Conservation (phyloP, 2,329 filamentous ascomycete species). For the Beauveria asiatica region DNA sequence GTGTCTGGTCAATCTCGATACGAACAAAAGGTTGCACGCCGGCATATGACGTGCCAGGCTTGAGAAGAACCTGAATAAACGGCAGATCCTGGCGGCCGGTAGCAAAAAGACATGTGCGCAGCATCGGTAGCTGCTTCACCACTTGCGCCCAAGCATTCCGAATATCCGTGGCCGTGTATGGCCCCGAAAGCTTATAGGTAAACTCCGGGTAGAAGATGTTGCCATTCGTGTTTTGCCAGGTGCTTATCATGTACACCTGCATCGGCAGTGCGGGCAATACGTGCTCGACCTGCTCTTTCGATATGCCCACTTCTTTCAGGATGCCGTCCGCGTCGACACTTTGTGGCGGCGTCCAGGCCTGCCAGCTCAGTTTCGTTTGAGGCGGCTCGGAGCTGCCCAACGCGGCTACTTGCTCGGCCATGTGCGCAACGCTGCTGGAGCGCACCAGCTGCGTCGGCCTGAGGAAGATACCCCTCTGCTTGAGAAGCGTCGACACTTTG, state of each 20-base stretch:
- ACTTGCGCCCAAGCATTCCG: slow-evolving; percentile 54
- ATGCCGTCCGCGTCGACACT: slow-evolving; percentile 31
- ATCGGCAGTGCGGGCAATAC: slow-evolving; percentile 65
- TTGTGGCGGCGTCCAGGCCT: slow-evolving; percentile 23
- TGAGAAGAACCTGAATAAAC: slow-evolving; percentile 55
- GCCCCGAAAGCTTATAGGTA: slow-evolving; percentile 42
- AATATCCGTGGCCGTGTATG: slow-evolving; percentile 32
- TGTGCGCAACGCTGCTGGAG: slow-evolving; percentile 54
- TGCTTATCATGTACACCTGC: slow-evolving; percentile 71
- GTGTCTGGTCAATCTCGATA: slow-evolving; percentile 10
- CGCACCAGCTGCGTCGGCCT: slow-evolving; percentile 64
- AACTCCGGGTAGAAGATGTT: slow-evolving; percentile 68
- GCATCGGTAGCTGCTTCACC: slow-evolving; percentile 46
- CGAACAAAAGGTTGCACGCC: slow-evolving; percentile 18
- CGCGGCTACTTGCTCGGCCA: slow-evolving; percentile 35
- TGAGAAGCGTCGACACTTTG: slow-evolving; percentile 66
- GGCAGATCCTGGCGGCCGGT: slow-evolving; percentile 39
- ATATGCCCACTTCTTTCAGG: slow-evolving; percentile 32
- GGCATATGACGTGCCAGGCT: neutral
- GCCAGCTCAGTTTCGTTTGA: neutral
- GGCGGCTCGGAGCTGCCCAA: neutral
- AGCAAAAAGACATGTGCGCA: slow-evolving; percentile 59
- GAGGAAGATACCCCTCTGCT: slow-evolving; percentile 52
- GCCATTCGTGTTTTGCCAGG: slow-evolving; percentile 62
- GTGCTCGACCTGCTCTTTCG: slow-evolving; percentile 38